These are phyloP conservation scores for Diaporthe citriasiana DNA, from an alignment of 2,329 filamentous ascomycete species.

Conservation along the genomic window DNA sequence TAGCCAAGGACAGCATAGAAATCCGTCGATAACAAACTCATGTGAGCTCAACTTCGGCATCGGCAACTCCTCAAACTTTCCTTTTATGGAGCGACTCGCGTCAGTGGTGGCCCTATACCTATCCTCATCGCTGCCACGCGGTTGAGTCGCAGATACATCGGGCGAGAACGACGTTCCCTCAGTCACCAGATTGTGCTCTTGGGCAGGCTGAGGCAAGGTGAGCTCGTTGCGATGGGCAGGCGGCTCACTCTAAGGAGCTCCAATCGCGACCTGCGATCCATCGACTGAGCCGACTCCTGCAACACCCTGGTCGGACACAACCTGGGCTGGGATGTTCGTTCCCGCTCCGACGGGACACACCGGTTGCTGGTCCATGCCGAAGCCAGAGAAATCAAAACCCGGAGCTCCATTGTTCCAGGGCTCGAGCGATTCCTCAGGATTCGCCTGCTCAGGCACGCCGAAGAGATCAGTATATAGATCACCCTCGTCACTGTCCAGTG, in stretches of 20 bases:
- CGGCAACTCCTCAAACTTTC: background rate
- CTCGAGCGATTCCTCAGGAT: background rate
- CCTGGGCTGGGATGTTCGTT: background rate
- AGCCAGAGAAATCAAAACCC: background rate
- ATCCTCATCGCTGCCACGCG: background rate
- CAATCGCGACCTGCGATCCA: background rate
- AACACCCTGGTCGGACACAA: background rate
- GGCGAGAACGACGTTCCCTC: background rate
- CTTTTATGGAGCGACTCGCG: background rate
- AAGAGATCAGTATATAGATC: background rate
- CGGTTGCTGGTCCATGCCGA: background rate
- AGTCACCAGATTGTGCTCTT: background rate
- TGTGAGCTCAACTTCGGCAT: background rate
- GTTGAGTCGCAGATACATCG: background rate
- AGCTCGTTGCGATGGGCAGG: background rate
- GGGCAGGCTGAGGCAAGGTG: background rate
- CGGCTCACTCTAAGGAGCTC: constrained; percentile 17
- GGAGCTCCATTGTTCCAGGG: background rate
- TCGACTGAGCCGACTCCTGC: background rate
- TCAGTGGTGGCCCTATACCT: background rate
- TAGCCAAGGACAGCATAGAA: background rate
- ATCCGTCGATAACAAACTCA: background rate
- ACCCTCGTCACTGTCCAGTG: no score
- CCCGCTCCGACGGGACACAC: background rate
- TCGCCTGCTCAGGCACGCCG: background rate